Percentiles rank a stretch among this genome's conserved stretches.
phyloP scores from a whole-genome alignment of 345 rosid species.

The Eucalyptus fibrosa region DNA sequence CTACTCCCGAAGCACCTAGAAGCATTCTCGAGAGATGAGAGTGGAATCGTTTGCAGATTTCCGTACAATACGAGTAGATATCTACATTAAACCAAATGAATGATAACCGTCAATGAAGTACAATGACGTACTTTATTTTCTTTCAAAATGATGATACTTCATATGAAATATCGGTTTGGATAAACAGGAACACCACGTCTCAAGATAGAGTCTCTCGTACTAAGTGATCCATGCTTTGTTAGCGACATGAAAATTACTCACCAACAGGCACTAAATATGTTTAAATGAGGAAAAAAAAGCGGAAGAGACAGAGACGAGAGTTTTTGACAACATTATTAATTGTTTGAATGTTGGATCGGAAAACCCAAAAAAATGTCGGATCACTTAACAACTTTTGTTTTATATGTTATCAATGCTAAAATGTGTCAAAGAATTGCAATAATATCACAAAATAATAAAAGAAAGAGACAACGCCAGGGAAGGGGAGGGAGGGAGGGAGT shows the following conservation, averaged over 20 bases:
- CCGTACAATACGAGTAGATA: not conserved
- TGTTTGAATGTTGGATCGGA: not conserved
- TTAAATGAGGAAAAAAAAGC: not conserved
- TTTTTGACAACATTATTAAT: not conserved
- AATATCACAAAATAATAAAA: not conserved
- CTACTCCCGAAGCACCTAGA: not conserved
- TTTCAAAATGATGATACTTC: not conserved
- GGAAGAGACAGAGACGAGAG: not conserved
- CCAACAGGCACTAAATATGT: not conserved
- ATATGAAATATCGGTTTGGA: not conserved
- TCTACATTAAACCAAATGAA: not conserved
- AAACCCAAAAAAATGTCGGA: too few relatives aligned
- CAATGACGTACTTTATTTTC: not conserved
- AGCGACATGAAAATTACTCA: not conserved
- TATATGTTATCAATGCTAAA: not conserved
- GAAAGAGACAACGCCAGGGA: not conserved
- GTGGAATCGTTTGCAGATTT: not conserved
- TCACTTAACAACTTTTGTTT: not conserved
- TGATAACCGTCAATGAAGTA: not conserved
- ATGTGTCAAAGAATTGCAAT: not conserved
- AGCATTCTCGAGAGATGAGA: not conserved
- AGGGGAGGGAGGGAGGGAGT: not conserved
- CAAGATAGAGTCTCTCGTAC: not conserved
- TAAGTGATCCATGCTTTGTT: not conserved
- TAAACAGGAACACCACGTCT: not conserved